Percentiles rank a stretch among this genome's conserved stretches.
Evolutionary conservation across 192 early-diverging fungal genomes (phyloP).

Genomic region (Backusella luteola): DNA sequence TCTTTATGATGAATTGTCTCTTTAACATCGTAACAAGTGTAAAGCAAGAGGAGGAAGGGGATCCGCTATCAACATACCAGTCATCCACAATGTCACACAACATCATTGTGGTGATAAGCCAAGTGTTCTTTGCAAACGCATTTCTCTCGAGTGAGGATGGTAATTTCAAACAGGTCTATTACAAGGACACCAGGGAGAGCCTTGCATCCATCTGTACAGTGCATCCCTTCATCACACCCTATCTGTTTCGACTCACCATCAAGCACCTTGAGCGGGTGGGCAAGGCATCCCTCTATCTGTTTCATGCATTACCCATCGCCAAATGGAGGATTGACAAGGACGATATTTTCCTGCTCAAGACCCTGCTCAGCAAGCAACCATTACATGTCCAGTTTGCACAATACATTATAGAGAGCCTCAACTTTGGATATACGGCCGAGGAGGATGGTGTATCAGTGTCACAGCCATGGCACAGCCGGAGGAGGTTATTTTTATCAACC

Average conservation of each 20-base stretch:
- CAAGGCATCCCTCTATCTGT: conserved; percentile 44
- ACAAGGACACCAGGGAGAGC: conserved; percentile 42
- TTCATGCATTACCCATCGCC: conserved; percentile 38
- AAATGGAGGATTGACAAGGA: conserved; percentile 33
- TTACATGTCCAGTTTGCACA: conserved; percentile 13
- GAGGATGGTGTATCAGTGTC: neutral
- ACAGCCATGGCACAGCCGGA: conserved; percentile 22
- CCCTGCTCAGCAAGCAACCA: conserved; percentile 12
- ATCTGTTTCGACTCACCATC: conserved; percentile 34
- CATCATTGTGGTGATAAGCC: conserved; percentile 26
- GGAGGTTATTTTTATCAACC: conserved; percentile 5
- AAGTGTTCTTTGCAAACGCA: conserved; percentile 35
- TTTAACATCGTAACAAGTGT: conserved; percentile 27
- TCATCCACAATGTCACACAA: neutral
- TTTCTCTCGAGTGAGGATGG: conserved; percentile 31
- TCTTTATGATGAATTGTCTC: conserved; percentile 42
- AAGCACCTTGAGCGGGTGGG: conserved; percentile 34
- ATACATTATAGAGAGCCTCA: conserved; percentile 25
- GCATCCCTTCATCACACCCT: conserved; percentile 28
- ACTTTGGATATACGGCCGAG: conserved; percentile 15
- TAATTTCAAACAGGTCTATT: conserved; percentile 33
- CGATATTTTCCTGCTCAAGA: conserved; percentile 33
- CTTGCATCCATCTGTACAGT: conserved; percentile 36
- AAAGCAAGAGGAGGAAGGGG: neutral
- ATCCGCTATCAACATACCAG: neutral